Evolutionary conservation across 1,284 basidiomycete genomes (phyloP).

Genomic region (Marasmius sp.): DNA sequence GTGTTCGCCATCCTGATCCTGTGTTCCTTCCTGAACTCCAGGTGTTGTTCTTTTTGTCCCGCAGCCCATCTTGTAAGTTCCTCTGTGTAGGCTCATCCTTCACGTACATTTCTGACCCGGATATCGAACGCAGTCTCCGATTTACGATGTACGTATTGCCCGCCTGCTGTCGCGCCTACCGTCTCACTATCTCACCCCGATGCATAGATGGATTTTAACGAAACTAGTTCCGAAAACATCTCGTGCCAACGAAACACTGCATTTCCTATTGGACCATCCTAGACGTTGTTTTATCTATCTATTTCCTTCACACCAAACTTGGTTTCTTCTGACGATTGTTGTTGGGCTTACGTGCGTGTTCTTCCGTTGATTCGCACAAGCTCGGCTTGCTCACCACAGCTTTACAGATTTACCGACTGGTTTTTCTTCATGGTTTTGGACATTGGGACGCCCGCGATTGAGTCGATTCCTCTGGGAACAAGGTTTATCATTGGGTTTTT

Average conservation of each 20-base stretch:
- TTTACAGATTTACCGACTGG: slow-evolving; percentile 75
- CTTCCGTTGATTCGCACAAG: too few relatives aligned
- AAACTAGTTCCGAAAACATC: slow-evolving; percentile 63
- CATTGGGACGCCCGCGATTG: slow-evolving; percentile 76
- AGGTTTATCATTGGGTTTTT: slow-evolving; percentile 67
- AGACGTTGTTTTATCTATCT: slow-evolving; percentile 93
- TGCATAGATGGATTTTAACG: slow-evolving; percentile 68
- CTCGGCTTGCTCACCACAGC: not conserved
- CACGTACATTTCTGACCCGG: not conserved
- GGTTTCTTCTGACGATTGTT: slow-evolving; percentile 80
- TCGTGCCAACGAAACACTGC: slow-evolving; percentile 76
- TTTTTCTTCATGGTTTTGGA: slow-evolving; percentile 88
- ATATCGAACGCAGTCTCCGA: slow-evolving; percentile 46
- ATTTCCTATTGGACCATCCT: slow-evolving; percentile 96
- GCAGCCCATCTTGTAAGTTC: slow-evolving; percentile 72
- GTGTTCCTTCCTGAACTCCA: not conserved
- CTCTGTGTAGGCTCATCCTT: not conserved
- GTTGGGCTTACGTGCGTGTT: slow-evolving; percentile 63
- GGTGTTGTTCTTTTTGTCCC: slow-evolving; percentile 7
- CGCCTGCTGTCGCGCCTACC: not conserved
- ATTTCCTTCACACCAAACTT: slow-evolving; percentile 94
- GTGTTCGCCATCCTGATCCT: slow-evolving; percentile 30
- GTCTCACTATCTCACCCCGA: slow-evolving; percentile 7
- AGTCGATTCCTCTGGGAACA: slow-evolving; percentile 68
- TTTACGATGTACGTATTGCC: slow-evolving; percentile 54